These are phyloP conservation scores for Ophiostoma tasmaniense DNA, from an alignment of 2,329 filamentous ascomycete species.

Conservation along the genomic window DNA sequence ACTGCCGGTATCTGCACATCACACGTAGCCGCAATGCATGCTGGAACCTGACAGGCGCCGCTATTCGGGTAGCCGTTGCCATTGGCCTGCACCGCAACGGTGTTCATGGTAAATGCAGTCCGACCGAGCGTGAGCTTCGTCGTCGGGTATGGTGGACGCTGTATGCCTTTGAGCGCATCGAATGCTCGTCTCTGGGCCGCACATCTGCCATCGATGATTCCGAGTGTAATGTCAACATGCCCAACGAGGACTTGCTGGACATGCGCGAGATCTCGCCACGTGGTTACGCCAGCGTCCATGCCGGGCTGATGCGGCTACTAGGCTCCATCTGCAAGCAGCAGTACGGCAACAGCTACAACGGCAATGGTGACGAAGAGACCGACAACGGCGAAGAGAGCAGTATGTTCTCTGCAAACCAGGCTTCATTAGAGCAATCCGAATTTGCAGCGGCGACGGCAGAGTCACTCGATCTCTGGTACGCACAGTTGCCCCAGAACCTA, in stretches of 20 bases:
- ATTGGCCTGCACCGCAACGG: constrained; percentile 21
- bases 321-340: constrained; percentile 26
- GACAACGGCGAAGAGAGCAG: constrained; percentile 2
- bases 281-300: constrained; percentile 22
- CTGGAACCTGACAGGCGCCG: constrained; percentile 21
- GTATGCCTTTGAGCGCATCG: constrained; percentile 27
- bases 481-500: constrained; percentile 18
- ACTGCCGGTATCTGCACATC: constrained; percentile 21
- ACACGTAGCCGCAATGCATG: constrained; percentile 20
- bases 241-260: constrained; percentile 24
- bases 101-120: constrained; percentile 20
- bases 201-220: constrained; percentile 27
- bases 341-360: constrained; percentile 20
- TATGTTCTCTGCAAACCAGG: neutral
- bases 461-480: constrained; percentile 17
- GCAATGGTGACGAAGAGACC: neutral
- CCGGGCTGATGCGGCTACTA: constrained; percentile 23
- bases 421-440: constrained; percentile 13
- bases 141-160: constrained; percentile 29
- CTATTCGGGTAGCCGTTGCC: constrained; percentile 20
- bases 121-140: constrained; percentile 27
- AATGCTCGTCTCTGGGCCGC: constrained; percentile 27
- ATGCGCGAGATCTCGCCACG: constrained; percentile 22
- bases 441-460: constrained; percentile 13
- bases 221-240: constrained; percentile 25